Conservation (phyloP, 2,329 filamentous ascomycete species). For the Phialemonium atrogriseum region DNA sequence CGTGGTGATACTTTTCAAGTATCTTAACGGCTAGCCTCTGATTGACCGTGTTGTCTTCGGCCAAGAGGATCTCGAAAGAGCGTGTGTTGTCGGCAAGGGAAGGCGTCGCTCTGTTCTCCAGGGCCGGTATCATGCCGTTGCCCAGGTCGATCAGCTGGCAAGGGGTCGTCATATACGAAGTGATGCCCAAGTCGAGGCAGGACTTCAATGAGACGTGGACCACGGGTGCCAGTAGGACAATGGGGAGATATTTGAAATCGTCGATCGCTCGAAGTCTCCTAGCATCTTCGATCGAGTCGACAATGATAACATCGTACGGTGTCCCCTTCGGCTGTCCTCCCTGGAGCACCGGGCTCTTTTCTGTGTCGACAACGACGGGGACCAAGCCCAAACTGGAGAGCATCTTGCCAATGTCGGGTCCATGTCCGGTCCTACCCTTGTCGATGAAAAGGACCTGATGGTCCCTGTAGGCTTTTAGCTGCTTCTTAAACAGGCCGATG, state of each 20-base stretch:
- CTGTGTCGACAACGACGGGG: constrained; percentile 78
- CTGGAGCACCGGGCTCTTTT: constrained; percentile 51
- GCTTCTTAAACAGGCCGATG: constrained; percentile 67
- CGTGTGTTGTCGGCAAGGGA: constrained; percentile 89
- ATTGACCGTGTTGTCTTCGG: constrained; percentile 96
- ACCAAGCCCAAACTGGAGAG: constrained; percentile 70
- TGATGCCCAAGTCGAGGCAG: constrained; percentile 88
- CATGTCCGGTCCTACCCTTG: constrained; percentile 73
- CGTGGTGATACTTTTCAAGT: constrained; percentile 90
- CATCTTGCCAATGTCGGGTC: constrained; percentile 69
- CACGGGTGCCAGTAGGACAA: constrained; percentile 81
- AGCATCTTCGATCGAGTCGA: constrained; percentile 90
- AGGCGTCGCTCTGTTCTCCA: constrained; percentile 88
- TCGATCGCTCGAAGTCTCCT: constrained; percentile 76
- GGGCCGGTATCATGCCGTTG: constrained; percentile 90
- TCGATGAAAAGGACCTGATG: constrained; percentile 94
- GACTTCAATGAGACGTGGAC: constrained; percentile 91
- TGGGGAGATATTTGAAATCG: constrained; percentile 95
- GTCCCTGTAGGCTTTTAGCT: constrained; percentile 82
- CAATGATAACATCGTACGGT: constrained; percentile 89
- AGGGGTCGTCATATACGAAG: constrained; percentile 98
- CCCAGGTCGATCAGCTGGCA: constrained; percentile 90
- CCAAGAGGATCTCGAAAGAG: constrained; percentile 89
- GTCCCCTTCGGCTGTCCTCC: constrained; percentile 45
- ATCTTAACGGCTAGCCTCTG: constrained; percentile 95